phyloP scores from a whole-genome alignment of 2,329 filamentous ascomycete species.

The Parafenestella ontariensis region DNA sequence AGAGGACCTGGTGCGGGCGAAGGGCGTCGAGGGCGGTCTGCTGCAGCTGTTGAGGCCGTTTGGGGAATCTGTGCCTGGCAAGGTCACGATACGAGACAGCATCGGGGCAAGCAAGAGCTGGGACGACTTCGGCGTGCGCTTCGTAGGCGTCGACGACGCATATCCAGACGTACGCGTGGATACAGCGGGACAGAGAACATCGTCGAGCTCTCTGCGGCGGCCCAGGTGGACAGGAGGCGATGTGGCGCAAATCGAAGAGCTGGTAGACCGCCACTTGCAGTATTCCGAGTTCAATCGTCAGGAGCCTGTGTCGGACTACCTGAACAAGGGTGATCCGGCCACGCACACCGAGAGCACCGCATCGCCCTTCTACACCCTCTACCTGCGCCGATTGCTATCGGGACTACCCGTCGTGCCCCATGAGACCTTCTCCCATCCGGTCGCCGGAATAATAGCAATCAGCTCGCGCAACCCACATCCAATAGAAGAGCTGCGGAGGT shows the following conservation, averaged over 20 bases:
- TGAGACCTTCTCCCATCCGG: slow-evolving; percentile 93
- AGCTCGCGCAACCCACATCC: slow-evolving; percentile 85
- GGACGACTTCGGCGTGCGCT: slow-evolving; percentile 90
- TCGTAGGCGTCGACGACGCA: slow-evolving; percentile 72
- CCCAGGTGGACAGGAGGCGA: slow-evolving; percentile 57
- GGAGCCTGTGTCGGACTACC: slow-evolving; percentile 50
- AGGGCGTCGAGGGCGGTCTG: slow-evolving; percentile 83
- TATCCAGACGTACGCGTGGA: slow-evolving; percentile 49
- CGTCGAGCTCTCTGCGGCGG: slow-evolving; percentile 35
- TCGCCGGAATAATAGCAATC: slow-evolving; percentile 92
- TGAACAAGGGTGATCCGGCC: slow-evolving; percentile 44
- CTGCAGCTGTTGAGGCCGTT: slow-evolving; percentile 89
- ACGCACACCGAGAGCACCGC: slow-evolving; percentile 46
- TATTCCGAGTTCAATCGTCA: slow-evolving; percentile 68
- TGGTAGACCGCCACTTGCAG: slow-evolving; percentile 79
- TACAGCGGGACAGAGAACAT: slow-evolving; percentile 29
- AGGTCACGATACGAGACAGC: slow-evolving; percentile 89
- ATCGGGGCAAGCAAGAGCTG: slow-evolving; percentile 81
- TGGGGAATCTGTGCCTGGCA: slow-evolving; percentile 85
- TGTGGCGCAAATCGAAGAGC: slow-evolving; percentile 76
- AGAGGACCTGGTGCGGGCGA: slow-evolving; percentile 77
- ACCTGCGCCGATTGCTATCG: slow-evolving; percentile 82
- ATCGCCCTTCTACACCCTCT: slow-evolving; percentile 85
- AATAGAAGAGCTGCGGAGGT: slow-evolving; percentile 81
- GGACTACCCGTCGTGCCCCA: slow-evolving; percentile 79